Conservation (phyloP, 176 grass and related monocot species). For the Zea luxurians region DNA sequence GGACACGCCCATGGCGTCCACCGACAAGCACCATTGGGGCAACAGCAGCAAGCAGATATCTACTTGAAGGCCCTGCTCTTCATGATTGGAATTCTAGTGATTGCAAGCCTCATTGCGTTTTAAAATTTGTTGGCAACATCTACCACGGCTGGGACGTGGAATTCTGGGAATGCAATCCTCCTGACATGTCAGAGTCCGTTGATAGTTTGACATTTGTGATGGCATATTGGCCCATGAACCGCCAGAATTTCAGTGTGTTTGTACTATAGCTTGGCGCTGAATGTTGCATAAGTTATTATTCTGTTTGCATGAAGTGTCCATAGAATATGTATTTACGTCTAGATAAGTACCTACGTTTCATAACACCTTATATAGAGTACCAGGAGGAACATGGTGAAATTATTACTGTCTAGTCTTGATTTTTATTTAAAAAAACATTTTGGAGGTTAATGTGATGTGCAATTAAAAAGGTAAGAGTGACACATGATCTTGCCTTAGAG, state of each 20-base stretch:
- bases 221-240: slow-evolving; percentile 15
- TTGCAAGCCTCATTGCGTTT: slow-evolving; percentile 72
- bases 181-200: slow-evolving; percentile 42
- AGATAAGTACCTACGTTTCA: neutral
- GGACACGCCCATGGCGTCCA: slow-evolving; percentile 46
- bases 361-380: neutral
- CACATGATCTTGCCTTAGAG: too few species aligned
- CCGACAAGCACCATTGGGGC: slow-evolving; percentile 51
- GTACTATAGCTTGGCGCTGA: slow-evolving; percentile 31
- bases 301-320: slow-evolving; percentile 37
- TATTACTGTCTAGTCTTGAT: slow-evolving; percentile 21
- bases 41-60: slow-evolving; percentile 77
- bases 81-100: slow-evolving; percentile 68
- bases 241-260: neutral
- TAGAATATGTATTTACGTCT: slow-evolving; percentile 19
- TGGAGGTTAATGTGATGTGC: neutral
- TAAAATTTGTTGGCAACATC: slow-evolving; percentile 30
- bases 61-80: slow-evolving; percentile 70
- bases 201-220: neutral
- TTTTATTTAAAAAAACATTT: neutral
- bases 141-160: slow-evolving; percentile 63
- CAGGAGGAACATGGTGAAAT: slow-evolving; percentile 17
- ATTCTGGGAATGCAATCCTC: slow-evolving; percentile 64
- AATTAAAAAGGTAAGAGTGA: too few species aligned
- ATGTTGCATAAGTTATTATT: slow-evolving; percentile 1